Conservation (phyloP, 371 early-diverging fungal species). For the Apophysomyces trapeziformis region DNA sequence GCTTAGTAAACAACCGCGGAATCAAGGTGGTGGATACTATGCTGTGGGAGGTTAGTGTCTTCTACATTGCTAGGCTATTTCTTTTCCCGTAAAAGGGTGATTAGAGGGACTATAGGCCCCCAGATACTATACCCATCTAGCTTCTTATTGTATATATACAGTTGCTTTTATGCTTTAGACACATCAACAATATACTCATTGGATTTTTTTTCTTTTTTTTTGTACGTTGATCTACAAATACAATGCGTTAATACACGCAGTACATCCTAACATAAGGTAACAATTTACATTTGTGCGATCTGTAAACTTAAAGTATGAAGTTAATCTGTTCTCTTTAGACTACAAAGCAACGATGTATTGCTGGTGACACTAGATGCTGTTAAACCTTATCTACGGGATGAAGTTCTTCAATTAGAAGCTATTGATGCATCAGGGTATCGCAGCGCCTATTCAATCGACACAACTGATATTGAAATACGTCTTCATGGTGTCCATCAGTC, state of each 20-base stretch:
- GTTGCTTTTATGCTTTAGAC: constrained; percentile 1
- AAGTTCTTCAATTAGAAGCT: constrained; percentile 6
- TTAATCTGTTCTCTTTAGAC: constrained; percentile 11
- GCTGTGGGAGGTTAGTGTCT: constrained; percentile 55
- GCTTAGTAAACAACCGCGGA: constrained; percentile 29
- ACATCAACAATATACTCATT: constrained; percentile 6
- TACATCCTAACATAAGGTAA: constrained; percentile 26
- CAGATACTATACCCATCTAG: neutral
- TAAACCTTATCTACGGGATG: constrained; percentile 16
- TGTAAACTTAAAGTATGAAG: neutral
- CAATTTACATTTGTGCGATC: neutral
- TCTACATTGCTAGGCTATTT: constrained; percentile 8
- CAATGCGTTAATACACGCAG: constrained; percentile 17
- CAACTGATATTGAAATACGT: constrained; percentile 18
- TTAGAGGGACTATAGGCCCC: neutral
- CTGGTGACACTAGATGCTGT: constrained; percentile 22
- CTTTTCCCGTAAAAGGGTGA: neutral
- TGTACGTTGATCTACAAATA: constrained; percentile 20
- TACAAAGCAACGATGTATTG: constrained; percentile 14
- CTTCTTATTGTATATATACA: constrained; percentile 1
- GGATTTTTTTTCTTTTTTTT: constrained; percentile 9
- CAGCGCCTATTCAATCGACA: constrained; percentile 5
- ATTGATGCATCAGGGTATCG: neutral
- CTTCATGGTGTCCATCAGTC: constrained; percentile 11
- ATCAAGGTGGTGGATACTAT: constrained; percentile 42